These are phyloP conservation scores for Fremontodendron californicum DNA, from an alignment of 345 rosid species.

Conservation along the genomic window DNA sequence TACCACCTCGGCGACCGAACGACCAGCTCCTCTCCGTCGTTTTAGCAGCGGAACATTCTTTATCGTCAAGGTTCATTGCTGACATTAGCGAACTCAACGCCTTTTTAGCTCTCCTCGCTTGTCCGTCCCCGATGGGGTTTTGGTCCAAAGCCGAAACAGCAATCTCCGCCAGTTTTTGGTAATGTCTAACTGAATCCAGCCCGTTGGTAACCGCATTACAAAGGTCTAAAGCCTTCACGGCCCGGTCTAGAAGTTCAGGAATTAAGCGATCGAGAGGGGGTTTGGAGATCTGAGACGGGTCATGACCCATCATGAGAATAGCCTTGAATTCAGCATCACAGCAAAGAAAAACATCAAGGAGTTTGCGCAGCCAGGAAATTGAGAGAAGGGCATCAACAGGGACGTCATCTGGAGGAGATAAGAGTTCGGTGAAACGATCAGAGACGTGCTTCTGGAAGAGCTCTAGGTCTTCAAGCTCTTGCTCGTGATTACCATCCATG, in stretches of 20 bases:
- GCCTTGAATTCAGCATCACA: constrained; percentile 98
- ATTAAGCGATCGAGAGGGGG: constrained; percentile 83
- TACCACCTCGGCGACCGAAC: constrained; percentile 58
- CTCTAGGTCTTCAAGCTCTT: constrained; percentile 78
- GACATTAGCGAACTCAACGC: constrained; percentile 50
- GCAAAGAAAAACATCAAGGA: constrained; percentile 82
- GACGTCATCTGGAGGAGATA: constrained; percentile 34
- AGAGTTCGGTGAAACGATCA: constrained; percentile 70
- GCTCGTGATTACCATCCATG: constrained; percentile 79
- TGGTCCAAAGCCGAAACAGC: constrained; percentile 60
- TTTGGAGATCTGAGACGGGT: constrained; percentile 60
- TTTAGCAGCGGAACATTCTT: constrained; percentile 36
- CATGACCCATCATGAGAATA: constrained; percentile 60
- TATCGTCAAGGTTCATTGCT: constrained; percentile 54
- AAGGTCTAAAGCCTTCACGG: constrained; percentile 71
- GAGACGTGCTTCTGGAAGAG: constrained; percentile 70
- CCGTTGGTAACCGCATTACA: constrained; percentile 79
- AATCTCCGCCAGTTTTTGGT: constrained; percentile 72
- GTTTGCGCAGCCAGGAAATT: constrained; percentile 77
- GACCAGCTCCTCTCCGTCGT: constrained; percentile 77
- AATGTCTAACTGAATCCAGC: constrained; percentile 67
- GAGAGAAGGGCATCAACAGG: constrained; percentile 47
- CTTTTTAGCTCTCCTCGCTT: constrained; percentile 70
- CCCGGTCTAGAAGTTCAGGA: constrained; percentile 71
- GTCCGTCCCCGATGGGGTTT: constrained; percentile 79